These are phyloP conservation scores for Arthroderma uncinatum DNA, from an alignment of 2,329 filamentous ascomycete species.

Conservation along the genomic window DNA sequence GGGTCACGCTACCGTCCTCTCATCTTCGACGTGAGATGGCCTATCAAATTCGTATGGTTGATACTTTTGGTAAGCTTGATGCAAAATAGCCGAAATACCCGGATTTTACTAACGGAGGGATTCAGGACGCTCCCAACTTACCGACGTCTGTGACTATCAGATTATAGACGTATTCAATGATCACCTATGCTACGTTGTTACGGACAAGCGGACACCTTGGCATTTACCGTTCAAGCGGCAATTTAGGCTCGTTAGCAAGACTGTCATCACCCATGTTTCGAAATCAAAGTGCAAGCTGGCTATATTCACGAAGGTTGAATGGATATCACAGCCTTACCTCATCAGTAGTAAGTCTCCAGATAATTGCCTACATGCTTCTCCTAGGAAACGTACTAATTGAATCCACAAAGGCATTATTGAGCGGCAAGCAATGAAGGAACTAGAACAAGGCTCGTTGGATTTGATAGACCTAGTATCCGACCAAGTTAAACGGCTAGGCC, in stretches of 20 bases:
- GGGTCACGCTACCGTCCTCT: conserved; percentile 59
- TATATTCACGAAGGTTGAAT: conserved; percentile 78
- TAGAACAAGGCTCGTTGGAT: conserved; percentile 39
- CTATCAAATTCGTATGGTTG: conserved; percentile 60
- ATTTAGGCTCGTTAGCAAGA: conserved; percentile 76
- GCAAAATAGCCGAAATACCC: background rate
- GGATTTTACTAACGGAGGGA: conserved; percentile 13
- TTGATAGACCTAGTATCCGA: conserved; percentile 41
- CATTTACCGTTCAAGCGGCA: conserved; percentile 70
- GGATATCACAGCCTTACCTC: conserved; percentile 55
- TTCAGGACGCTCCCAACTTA: conserved; percentile 41
- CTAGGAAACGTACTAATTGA: conserved; percentile 9
- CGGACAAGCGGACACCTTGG: conserved; percentile 58
- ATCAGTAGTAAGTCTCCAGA: conserved; percentile 30
- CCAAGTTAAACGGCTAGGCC: conserved; percentile 37
- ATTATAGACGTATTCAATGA: conserved; percentile 73
- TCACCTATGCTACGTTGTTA: conserved; percentile 59
- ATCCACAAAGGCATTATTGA: conserved; percentile 40
- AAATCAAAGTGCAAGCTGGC: conserved; percentile 89
- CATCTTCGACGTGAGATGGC: conserved; percentile 67
- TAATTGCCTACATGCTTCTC: background rate
- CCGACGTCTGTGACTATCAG: conserved; percentile 67
- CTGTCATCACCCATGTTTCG: conserved; percentile 84
- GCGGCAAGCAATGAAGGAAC: conserved; percentile 59
- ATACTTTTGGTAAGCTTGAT: conserved; percentile 48